phyloP scores from a whole-genome alignment of 352 stramenopile species.

The Globisporangium echinulatum region DNA sequence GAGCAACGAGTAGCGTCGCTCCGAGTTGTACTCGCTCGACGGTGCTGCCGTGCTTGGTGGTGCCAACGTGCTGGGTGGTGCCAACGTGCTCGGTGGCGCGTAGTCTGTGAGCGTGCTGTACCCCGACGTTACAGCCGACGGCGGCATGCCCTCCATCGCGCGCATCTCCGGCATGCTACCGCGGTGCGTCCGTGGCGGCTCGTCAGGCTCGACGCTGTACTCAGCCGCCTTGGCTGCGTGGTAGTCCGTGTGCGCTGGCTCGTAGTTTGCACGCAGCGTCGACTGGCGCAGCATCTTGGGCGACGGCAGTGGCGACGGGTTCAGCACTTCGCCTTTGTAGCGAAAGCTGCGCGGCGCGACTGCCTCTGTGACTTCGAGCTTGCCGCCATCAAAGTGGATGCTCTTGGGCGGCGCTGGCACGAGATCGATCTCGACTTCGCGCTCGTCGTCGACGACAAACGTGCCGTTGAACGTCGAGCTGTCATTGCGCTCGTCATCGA shows the following conservation, averaged over 20 bases:
- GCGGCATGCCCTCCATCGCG: constrained; percentile 7
- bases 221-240: constrained; percentile 66
- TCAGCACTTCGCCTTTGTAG: constrained; percentile 40
- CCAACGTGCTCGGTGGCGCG: background rate
- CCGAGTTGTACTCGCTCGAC: constrained; percentile 27
- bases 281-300: constrained; percentile 37
- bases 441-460: constrained; percentile 45
- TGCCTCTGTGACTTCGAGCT: constrained; percentile 42
- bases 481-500: constrained; percentile 39
- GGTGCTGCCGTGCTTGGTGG: constrained; percentile 1
- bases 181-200: constrained; percentile 21
- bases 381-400: constrained; percentile 60
- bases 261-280: constrained; percentile 57
- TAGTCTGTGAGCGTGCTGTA: constrained; percentile 2
- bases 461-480: constrained; percentile 37
- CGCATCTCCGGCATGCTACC: constrained; percentile 32
- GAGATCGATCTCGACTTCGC: constrained; percentile 21
- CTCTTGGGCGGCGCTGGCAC: constrained; percentile 46
- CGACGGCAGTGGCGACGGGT: constrained; percentile 31
- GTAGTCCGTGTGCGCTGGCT: constrained; percentile 60
- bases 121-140: constrained; percentile 3
- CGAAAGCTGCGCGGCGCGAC: constrained; percentile 57
- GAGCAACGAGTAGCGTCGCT: constrained; percentile 63
- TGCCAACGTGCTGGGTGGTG: constrained; percentile 14
- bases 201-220: constrained; percentile 50